Evolutionary conservation across 2,329 filamentous ascomycete genomes (phyloP), one percentile per base, ranked within the genome.

Genomic region (Paecilomyces niveus): DNA sequence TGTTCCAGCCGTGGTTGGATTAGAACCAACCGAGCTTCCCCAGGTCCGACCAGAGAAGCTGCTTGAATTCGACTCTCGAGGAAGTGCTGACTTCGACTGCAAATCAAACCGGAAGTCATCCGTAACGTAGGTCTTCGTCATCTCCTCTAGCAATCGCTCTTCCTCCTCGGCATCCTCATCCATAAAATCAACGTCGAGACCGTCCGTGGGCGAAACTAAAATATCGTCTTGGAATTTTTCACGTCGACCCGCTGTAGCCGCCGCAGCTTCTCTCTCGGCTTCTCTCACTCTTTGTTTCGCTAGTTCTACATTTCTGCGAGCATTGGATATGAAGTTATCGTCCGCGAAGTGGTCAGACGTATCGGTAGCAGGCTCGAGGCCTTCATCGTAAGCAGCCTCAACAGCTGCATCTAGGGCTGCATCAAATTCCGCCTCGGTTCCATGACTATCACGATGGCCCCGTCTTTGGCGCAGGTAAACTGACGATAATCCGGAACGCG

Each of bases 331-430:
- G 31, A 76, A 62, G 59, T 74, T 68, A 60, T 74, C 67, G 51
- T 65, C 66, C 56, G 63, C 57, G 58, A 67, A 64, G 33, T 65
- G 59, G 49, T 62, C 76, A 39, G 60, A 69, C 64, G 56, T 67
- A 62, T 68, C 77, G 61, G 64, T 68, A 62, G 66, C 85, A 3
- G 89, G 89, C 69, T 96, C 92, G 62, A 91, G 89, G 0, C 90
- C 90, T 62, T 97, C 92, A 70, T 96, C 89, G 72, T 97, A 99
- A 4, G 93, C 94, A 55, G 93, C 93, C 73, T 97, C 94, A 8
- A 97, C 92, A 13, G 94, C 94, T 24, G 92, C 93, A 75, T 97
- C 93, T 51, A 97, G 81, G 3, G 94, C 94, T 8, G 91, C 92
- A 74, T 97, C 92, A 64, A 97, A 96, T 69, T 96, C 92, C 6